Evolutionary conservation across 2,329 filamentous ascomycete genomes (phyloP), one percentile per base, ranked within the genome.

Genomic region (Colletotrichum cordylinicola): DNA sequence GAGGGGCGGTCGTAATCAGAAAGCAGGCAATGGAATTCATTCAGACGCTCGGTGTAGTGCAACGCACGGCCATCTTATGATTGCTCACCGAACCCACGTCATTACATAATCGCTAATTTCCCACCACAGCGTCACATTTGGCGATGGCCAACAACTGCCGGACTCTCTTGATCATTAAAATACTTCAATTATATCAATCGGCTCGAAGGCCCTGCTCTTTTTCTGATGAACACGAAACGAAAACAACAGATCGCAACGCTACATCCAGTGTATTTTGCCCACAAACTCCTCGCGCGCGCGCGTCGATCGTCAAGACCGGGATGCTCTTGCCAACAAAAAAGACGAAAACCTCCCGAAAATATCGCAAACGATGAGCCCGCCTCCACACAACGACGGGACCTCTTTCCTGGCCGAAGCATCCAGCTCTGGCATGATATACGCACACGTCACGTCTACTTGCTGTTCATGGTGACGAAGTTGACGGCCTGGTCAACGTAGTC

Each of bases 221-320:
- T 4, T 52, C 10, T 21, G 43, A 33, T 24, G 13, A 10, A 39
- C 43, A 16, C 6, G 18, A 61, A 8, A 31, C 13, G 1, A 24
- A 12, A 2, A 3, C 29, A 24, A 24, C n/a, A 35, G 2, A 15
- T 18, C 9, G 21, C 37, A 55, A 52, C 37, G 70, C 65, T 60
- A 55, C 58, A 65, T 10, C 43, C 48, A 76, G 56, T 74, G 35
- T 33, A 39, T 65, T 21, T 55, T 24, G 29, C 18, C 35, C 35
- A 13, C 18, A 12, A 76, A 76, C 64, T 65, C 58, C 74, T 27
- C 16, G 61, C 74, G 31, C 16, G 61, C 64, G 64, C 13, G 55
- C 48, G 43, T 69, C 64, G 70, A 65, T 65, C 70, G 10, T 73
- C 73, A 68, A 75, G 69, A 75, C 56, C 69, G 16, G 16, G 16